Evolutionary conservation across 2,329 filamentous ascomycete species (phyloP), one percentile per base, ranked within the genome.

Genomic region (Ophiocordyceps camponoti-floridani): DNA sequence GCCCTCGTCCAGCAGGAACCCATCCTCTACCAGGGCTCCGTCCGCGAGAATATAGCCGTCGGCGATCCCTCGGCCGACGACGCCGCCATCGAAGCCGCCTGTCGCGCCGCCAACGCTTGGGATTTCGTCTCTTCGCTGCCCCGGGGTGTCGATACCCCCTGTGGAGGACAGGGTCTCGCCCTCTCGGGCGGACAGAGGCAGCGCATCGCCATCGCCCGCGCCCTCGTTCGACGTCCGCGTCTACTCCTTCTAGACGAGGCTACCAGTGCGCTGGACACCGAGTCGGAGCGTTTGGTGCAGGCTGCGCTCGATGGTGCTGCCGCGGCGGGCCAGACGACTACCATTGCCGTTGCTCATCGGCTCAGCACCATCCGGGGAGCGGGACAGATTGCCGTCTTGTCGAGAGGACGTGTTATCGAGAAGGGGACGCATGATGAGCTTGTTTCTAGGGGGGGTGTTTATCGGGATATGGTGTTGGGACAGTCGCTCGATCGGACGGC

Each of bases 221-320:
- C 78, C 11, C 77, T 86, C 27, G 68, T 86, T 44, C 75, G 79
- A 41, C 65, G 76, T 43, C 82, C 82, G 0, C 63, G 66, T 0
- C 73, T 87, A 2, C 61, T 87, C 3, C 71, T 87, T 6, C 64
- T 87, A 0, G 82, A 87, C 52, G 82, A 87, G 59, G 82, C 82
- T 1, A 87, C 82, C 0, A 65, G 62, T 18, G 65, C 66, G 0
- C 64, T 85, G 0, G 80, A 84, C 50, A 77, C 76, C 0, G 72
- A 79, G 52, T 77, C 72, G 0, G 81, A 84, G 55, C 72, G 70
- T 49, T 62, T 79, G 1, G 76, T 84, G 10, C 79, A 84, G 55
- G 64, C 62, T 4, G 78, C 78, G 0, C 64, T 84, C 18, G 72
- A 79, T 54, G 44, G 52, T 23, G 61, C 62, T 0, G 60, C 59